A percentile compares a stretch with the other conserved stretches of the same genome.
Evolutionary conservation across 371 early-diverging fungal species (phyloP).

Genomic region (Rhizopus microsporus): DNA sequence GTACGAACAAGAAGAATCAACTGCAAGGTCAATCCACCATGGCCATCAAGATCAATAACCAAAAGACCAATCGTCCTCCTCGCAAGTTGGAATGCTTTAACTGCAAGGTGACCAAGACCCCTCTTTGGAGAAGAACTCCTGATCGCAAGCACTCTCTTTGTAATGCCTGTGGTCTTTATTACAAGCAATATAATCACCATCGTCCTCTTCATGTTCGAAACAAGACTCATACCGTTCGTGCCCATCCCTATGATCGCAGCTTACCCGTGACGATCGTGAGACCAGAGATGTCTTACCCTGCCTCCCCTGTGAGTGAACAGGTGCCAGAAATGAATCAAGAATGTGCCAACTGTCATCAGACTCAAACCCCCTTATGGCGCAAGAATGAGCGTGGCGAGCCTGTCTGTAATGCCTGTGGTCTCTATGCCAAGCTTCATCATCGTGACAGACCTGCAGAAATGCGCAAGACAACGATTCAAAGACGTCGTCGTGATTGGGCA

Average conservation of each 20-base stretch:
- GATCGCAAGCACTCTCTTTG: conserved; percentile 77
- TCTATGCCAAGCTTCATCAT: conserved; percentile 60
- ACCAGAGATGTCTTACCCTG: conserved; percentile 7
- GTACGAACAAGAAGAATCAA: conserved; percentile 21
- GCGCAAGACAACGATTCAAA: conserved; percentile 35
- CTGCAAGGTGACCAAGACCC: conserved; percentile 78
- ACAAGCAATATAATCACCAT: conserved; percentile 71
- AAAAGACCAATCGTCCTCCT: conserved; percentile 32
- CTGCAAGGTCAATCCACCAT: conserved; percentile 28
- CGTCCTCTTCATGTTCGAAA: conserved; percentile 68
- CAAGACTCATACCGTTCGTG: conserved; percentile 41
- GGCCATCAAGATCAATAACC: conserved; percentile 26
- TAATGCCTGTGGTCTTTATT: conserved; percentile 84
- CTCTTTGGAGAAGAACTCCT: conserved; percentile 83
- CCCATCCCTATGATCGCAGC: conserved; percentile 27
- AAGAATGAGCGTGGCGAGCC: conserved; percentile 81
- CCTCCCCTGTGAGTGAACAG: conserved; percentile 10
- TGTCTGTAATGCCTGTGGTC: conserved; percentile 91
- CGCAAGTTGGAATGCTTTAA: conserved; percentile 79
- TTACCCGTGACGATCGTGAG: conserved; percentile 14
- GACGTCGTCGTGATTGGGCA: conserved; percentile 33
- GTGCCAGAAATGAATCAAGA: conserved; percentile 13
- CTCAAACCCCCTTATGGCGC: conserved; percentile 90
- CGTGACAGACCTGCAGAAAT: conserved; percentile 32
- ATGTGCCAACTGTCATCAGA: conserved; percentile 86